Percentiles rank a stretch among this genome's conserved stretches.
Evolutionary conservation across 2,329 filamentous ascomycete genomes (phyloP).

Genomic region (Neopestalotiopsis rosae): DNA sequence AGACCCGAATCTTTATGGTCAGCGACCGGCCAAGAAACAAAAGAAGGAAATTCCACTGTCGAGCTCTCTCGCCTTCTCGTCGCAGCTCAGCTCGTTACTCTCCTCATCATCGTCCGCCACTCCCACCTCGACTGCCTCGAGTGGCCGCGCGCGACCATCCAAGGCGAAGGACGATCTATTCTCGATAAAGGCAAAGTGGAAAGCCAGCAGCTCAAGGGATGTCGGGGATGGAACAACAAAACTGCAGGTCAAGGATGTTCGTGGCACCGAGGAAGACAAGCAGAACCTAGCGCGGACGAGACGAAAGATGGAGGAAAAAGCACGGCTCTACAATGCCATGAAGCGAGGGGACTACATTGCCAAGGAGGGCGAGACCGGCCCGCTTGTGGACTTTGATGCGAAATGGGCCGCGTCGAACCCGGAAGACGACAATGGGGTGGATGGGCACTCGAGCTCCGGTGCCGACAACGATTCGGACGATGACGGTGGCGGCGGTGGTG

Average conservation of each 20-base stretch:
- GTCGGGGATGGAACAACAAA: conserved; percentile 43
- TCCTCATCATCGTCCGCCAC: conserved; percentile 51
- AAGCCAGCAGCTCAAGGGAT: conserved; percentile 56
- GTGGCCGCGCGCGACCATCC: conserved; percentile 58
- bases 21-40: conserved; percentile 71
- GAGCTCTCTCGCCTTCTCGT: conserved; percentile 82
- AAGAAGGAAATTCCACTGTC: conserved; percentile 74
- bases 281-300: conserved; percentile 73
- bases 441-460: conserved; percentile 46
- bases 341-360: conserved; percentile 86
- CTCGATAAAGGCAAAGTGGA: conserved; percentile 50
- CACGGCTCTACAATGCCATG: conserved; percentile 84
- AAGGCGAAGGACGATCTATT: conserved; percentile 74
- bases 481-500: conserved; percentile 45
- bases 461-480: conserved; percentile 68
- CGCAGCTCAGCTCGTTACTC: conserved; percentile 84
- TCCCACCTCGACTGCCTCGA: conserved; percentile 41
- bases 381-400: conserved; percentile 89
- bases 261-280: conserved; percentile 66
- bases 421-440: conserved; percentile 41
- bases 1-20: conserved; percentile 78
- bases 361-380: conserved; percentile 66
- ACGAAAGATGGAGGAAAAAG: conserved; percentile 89
- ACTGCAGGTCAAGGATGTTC: conserved; percentile 56
- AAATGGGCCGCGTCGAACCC: conserved; percentile 87